A percentile compares a stretch with the other conserved stretches of the same genome.
phyloP scores from a whole-genome alignment of 805 yeast species.

The Sugiyamaella lignohabitans region DNA sequence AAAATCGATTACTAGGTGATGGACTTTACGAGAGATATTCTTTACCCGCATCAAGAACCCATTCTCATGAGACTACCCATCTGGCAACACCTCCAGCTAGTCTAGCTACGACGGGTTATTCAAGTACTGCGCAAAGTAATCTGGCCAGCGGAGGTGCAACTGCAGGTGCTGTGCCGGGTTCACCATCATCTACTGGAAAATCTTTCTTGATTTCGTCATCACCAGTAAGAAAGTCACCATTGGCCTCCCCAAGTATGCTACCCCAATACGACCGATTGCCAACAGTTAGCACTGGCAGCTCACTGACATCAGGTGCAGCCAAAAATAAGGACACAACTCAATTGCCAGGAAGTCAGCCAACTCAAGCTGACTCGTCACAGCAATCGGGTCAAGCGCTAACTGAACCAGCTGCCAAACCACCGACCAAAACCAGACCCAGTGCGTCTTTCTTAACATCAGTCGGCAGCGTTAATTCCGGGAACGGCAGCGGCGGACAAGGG shows the following conservation, averaged over 20 bases:
- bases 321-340: not conserved
- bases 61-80: constrained; percentile 7
- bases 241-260: not conserved
- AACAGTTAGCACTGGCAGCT: not conserved
- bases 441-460: not conserved
- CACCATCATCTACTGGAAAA: not conserved
- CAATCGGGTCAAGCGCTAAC: not conserved
- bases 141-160: not conserved
- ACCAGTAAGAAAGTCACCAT: not conserved
- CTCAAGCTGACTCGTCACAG: too few relatives aligned
- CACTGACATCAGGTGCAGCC: too few relatives aligned
- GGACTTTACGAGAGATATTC: constrained; percentile 28
- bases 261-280: not conserved
- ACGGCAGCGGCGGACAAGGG: not conserved
- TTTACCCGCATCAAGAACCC: constrained; percentile 27
- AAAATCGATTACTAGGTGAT: constrained; percentile 24
- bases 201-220: not conserved
- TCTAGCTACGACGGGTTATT: not conserved
- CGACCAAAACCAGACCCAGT: not conserved
- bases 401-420: not conserved
- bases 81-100: not conserved
- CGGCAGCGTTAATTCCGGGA: not conserved
- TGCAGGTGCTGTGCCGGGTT: not conserved
- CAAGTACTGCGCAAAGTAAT: not conserved
- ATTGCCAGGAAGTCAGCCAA: too few relatives aligned